phyloP scores from a whole-genome alignment of 2,329 filamentous ascomycete genomes.

The Ophiosphaerella narmari region DNA sequence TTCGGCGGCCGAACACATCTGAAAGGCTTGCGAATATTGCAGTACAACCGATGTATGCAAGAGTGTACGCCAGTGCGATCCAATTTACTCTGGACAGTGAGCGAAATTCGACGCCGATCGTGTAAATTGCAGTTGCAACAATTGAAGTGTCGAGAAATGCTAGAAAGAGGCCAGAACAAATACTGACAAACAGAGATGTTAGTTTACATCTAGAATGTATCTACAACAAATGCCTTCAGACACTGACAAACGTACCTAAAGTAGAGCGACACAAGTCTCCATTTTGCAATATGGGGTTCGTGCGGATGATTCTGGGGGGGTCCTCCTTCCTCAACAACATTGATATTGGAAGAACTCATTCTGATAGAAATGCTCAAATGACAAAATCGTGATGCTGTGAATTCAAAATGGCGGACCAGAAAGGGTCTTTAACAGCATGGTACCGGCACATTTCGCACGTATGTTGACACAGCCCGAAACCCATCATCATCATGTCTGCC shows the following conservation, averaged over 20 bases:
- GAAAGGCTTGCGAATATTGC: conserved; percentile 39
- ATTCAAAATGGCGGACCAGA: too few relatives aligned
- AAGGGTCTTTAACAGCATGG: too few relatives aligned
- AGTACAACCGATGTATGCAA: conserved; percentile 62
- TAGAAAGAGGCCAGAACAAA: conserved; percentile 60
- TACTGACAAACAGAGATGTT: conserved; percentile 35
- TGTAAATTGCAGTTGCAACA: conserved; percentile 62
- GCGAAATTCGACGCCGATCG: conserved; percentile 59
- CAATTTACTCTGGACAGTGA: conserved; percentile 30
- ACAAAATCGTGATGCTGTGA: too few relatives aligned
- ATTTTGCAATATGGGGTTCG: neutral
- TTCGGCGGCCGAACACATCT: conserved; percentile 41
- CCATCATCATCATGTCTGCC: too few relatives aligned
- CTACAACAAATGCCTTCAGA: too few relatives aligned
- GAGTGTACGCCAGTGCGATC: conserved; percentile 30
- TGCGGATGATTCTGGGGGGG: neutral
- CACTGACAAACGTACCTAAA: too few relatives aligned
- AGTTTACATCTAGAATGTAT: neutral
- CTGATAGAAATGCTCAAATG: too few relatives aligned
- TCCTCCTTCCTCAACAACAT: too few relatives aligned
- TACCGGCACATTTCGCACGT: too few relatives aligned
- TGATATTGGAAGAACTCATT: too few relatives aligned
- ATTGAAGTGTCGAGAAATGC: conserved; percentile 65
- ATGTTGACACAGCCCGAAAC: too few relatives aligned
- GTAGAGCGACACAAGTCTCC: neutral